Evolutionary conservation across 805 yeast species (phyloP), one percentile per base, ranked within the genome.

Genomic region (Ogataea nitratoaversa): DNA sequence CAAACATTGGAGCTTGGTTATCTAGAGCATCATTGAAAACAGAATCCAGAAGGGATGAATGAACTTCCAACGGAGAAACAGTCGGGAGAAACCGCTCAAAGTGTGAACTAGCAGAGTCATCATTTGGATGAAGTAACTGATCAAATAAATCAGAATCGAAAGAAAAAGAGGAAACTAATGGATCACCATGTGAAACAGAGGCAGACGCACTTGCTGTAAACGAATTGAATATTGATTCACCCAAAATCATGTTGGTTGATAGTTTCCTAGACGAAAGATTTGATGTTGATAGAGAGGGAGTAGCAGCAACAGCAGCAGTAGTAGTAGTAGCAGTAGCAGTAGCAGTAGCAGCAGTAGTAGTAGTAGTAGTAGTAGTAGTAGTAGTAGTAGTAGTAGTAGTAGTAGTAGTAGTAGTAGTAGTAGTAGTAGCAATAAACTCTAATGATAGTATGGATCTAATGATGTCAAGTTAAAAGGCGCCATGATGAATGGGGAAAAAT

Each of bases 1-100:
- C 83, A 51, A 81, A 81, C 75, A 80, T 74, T 42, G 85, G 82
- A 52, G 79, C 68, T 48, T 72, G 76, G 14, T 41, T 34, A 13
- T 46, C 51, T 3, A 38, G 30, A 13, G 45, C 38, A 31, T 54
- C 58, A 27, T 68, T 61, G 50, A 77, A 75, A 28, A 75, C 75
- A 12, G 79, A 72, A 37, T 74, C 76, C 49, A 77, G 56, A 23
- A 76, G 71, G 36, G 72, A 67, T 12, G 75, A 62, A 53, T 75
- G 78, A 52, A 81, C 66, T 47, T 74, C 71, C 44, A 76, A 59
- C 9, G 82, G 80, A 38, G 81, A 66, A 20, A 67, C 54, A 34
- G 67, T 60, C 4, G 19, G 8, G 9, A 25, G 19, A 12, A 24
- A 5, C n/a, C 13, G 14, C 14, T 23, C 20, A 24, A 28, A 16